Percentiles rank a stretch among this genome's conserved stretches.
phyloP scores from a whole-genome alignment of 768 basidiomycete species.

The Pholiota microspora region DNA sequence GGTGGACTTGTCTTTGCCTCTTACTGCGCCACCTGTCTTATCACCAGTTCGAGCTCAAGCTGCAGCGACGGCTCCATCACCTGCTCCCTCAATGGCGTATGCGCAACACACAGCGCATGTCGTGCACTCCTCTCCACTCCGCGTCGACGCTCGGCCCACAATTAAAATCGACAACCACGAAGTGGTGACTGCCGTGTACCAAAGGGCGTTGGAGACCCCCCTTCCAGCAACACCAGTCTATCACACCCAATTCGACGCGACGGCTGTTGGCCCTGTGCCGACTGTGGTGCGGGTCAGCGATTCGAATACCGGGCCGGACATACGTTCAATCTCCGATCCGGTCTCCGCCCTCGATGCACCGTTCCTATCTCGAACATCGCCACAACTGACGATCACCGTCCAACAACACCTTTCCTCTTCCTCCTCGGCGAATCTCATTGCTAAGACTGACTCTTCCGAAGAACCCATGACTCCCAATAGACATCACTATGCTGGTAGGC shows the following conservation, averaged over 20 bases:
- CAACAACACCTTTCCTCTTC: conserved; percentile 5
- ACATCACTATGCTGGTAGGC: conserved; percentile 54
- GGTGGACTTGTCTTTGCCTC: conserved; percentile 2
- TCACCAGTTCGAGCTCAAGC: conserved; percentile 31
- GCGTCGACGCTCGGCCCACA: conserved; percentile 20
- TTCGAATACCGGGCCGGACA: neutral
- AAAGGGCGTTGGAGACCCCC: conserved; percentile 34
- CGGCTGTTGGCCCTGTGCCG: neutral
- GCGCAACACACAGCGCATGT: conserved; percentile 19
- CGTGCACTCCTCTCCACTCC: conserved; percentile 29
- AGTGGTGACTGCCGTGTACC: conserved; percentile 23
- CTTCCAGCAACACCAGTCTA: conserved; percentile 37
- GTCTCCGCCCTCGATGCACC: conserved; percentile 6
- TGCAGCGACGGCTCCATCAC: conserved; percentile 14
- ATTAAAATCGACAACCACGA: conserved; percentile 12
- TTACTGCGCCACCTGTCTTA: conserved; percentile 25
- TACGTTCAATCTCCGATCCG: neutral
- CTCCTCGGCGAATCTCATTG: conserved; percentile 1
- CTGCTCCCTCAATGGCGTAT: conserved; percentile 16
- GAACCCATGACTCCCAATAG: conserved; percentile 28
- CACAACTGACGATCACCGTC: conserved; percentile 2
- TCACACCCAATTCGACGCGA: conserved; percentile 16
- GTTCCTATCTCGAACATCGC: conserved; percentile 3
- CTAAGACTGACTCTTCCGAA: conserved; percentile 11
- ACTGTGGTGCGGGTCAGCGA: neutral